Evolutionary conservation across 2,329 filamentous ascomycete genomes (phyloP), one percentile per base, ranked within the genome.

Genomic region (Fusarium newnesense): DNA sequence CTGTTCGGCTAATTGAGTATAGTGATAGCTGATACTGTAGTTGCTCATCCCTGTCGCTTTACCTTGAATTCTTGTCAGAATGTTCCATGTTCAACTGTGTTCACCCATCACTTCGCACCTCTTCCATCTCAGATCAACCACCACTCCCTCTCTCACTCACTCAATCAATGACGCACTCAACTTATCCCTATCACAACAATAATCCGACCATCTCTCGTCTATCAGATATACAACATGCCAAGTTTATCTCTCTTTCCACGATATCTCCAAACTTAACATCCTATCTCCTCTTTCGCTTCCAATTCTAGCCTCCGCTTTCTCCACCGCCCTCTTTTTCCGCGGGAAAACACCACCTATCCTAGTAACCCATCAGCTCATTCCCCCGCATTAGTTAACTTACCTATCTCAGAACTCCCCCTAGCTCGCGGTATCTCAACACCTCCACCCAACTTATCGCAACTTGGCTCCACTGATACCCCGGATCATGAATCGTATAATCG

Each of bases 401-500:
- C 58, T 67, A 69, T 70, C 66, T 57, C 24, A 46, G 32, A 30
- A 52, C 39, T 59, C 42, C 49, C 49, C 46, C 47, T 50, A 21
- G 57, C 61, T 76, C 76, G 73, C 60, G 59, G 47, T 67, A 75
- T 74, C 75, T 74, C 24, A 54, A 70, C 19, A 40, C 37, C 53
- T 67, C 64, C 64, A 67, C 64, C 2, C 21, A n/a, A 67, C 64
- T 67, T 67, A 67, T 67, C 64, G 40, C 50, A 40, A 21, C 47
- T 26, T 32, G 24, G 47, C 32, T 60, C 62, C 64, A 66, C 50
- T 61, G 39, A 34, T 76, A 67, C 75, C 75, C 75, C 75, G 37
- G 75, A 76, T 70, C 69, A 63, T 71, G 75, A 69, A 73, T 69
- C 70, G 61, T 58, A 43, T 61, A 68, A 61, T 67, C 64, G 44